A percentile compares a stretch with the other conserved stretches of the same genome.
phyloP scores from a whole-genome alignment of 2,329 filamentous ascomycete genomes.

The Exophiala dermatitidis region DNA sequence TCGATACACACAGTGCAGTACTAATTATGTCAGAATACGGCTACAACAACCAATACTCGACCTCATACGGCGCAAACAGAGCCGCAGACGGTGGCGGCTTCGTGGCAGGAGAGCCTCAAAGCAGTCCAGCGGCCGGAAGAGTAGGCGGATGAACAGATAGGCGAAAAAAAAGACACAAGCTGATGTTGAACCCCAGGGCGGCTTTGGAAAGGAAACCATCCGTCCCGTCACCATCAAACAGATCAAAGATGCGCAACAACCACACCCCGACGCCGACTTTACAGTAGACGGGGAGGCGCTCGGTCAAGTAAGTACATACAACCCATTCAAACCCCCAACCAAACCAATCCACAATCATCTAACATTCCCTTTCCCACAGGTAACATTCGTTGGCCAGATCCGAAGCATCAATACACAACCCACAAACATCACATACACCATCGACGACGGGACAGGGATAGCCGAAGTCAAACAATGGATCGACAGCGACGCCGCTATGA shows the following conservation, averaged over 20 bases:
- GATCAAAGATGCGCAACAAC: conserved; percentile 71
- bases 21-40: conserved; percentile 18
- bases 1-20: not conserved
- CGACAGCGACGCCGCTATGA: conserved; percentile 46
- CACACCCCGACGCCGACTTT: conserved; percentile 68
- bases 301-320: conserved; percentile 44
- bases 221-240: conserved; percentile 95
- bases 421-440: conserved; percentile 83
- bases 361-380: conserved; percentile 41
- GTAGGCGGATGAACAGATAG: conserved; percentile 25
- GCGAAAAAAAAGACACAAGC: not conserved
- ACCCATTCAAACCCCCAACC: not conserved
- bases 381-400: conserved; percentile 86
- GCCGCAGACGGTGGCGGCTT: conserved; percentile 54
- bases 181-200: conserved; percentile 18
- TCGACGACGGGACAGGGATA: conserved; percentile 90
- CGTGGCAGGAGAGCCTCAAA: conserved; percentile 45
- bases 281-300: conserved; percentile 70
- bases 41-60: conserved; percentile 46
- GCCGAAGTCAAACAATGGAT: conserved; percentile 89
- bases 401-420: conserved; percentile 77
- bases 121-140: conserved; percentile 42
- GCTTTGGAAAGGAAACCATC: conserved; percentile 72
- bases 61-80: conserved; percentile 50
- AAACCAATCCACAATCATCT: not conserved